Evolutionary conservation across 176 grass and related monocot species (phyloP), one percentile per base, ranked within the genome.

Genomic region (Oryza meyeriana): DNA sequence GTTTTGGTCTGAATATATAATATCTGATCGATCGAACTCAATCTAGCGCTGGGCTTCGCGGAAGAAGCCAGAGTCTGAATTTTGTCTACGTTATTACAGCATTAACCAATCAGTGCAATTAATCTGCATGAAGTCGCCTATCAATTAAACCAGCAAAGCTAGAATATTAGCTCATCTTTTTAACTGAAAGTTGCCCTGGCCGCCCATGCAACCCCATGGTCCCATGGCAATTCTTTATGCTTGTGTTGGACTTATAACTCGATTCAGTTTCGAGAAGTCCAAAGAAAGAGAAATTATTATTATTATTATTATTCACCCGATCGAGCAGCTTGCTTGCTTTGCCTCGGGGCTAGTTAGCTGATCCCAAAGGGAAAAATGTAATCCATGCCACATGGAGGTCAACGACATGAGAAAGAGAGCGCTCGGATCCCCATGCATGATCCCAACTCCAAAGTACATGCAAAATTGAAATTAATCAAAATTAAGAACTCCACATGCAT

Each of bases 351-450:
- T 50, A 50, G 20, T 25, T 25, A 40, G 83, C 72, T 40, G 57
- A 66, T 71, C 72, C 66, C 18, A 78, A 6, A 41, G 61, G 17
- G 22, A 63, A 6, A 47, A 31, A 41, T 30, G 68, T 55, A 14
- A 61, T 13, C 5, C 27, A 82, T 65, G 8, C 32, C 13, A 6
- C 32, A 55, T 33, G 5, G 32, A 67, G 17, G 58, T 78, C 76
- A 78, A 66, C 66, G 80, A 72, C 72, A 83, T 73, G 65, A 50
- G 52, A 64, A 85, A 72, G 85, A 71, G 67, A n/a, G 86, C 59
- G 74, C 12, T 44, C 74, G 42, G 74, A 88, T 83, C 67, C 85
- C 74, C 25, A 78, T 71, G 72, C 25, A 78, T 71, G 72, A 30
- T 47, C 41, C 73, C 57, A 66, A n/a, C 11, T 18, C 86, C 75